These are phyloP conservation scores for Tolypocladium guangdongense DNA, from an alignment of 2,329 filamentous ascomycete genomes.

Conservation along the genomic window DNA sequence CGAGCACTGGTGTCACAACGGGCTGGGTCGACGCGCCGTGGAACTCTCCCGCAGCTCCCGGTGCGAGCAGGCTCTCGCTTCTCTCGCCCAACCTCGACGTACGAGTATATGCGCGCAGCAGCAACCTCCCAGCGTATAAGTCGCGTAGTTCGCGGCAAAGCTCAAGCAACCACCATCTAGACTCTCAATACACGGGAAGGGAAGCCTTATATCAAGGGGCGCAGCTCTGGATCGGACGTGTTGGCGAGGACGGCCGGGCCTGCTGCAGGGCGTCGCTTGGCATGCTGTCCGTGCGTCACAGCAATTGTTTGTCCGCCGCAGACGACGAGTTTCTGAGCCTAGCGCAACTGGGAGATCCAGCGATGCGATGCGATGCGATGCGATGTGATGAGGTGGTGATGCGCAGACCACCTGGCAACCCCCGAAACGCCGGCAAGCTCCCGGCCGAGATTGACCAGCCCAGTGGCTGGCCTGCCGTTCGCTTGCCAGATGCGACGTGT, in stretches of 20 bases:
- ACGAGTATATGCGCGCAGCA: too few relatives aligned
- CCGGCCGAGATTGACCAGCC: too few relatives aligned
- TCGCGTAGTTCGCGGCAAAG: not conserved
- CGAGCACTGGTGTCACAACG: not conserved
- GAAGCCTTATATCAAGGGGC: not conserved
- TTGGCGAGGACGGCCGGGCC: not conserved
- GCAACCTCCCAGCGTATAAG: not conserved
- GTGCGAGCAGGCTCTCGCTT: too few relatives aligned
- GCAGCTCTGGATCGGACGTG: not conserved
- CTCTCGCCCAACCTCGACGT: too few relatives aligned
- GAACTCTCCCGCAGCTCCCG: not conserved
- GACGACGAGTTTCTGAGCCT: not conserved
- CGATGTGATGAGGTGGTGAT: not conserved
- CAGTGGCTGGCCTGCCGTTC: not conserved
- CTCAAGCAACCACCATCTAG: not conserved
- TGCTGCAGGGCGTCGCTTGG: not conserved
- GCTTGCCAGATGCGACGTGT: too few relatives aligned
- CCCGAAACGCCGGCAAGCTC: too few relatives aligned
- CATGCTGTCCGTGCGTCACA: not conserved
- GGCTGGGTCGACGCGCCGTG: not conserved
- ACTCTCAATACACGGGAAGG: too few relatives aligned
- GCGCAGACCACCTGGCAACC: too few relatives aligned
- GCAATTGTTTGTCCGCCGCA: not conserved
- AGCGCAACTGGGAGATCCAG: not conserved
- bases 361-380: too few relatives aligned